phyloP scores from a whole-genome alignment of 2,329 filamentous ascomycete genomes.

The Trichoderma lentiforme region DNA sequence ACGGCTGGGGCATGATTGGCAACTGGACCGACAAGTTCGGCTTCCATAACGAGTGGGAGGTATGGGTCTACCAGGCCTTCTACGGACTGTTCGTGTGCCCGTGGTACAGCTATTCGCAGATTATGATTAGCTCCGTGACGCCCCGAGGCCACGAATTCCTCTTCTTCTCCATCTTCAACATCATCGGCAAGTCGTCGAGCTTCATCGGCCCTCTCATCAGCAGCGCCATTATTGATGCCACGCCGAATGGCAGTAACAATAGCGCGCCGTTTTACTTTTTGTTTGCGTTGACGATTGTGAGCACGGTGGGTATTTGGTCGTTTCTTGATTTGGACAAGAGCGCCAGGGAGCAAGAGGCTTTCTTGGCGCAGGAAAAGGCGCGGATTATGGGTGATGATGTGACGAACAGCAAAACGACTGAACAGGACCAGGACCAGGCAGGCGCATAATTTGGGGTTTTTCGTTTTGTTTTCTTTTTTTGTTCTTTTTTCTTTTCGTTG shows the following conservation, averaged over 20 bases:
- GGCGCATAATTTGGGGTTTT: background rate
- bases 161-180: conserved; percentile 67
- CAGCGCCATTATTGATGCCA: conserved; percentile 64
- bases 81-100: conserved; percentile 66
- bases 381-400: conserved; percentile 3
- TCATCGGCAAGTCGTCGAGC: conserved; percentile 64
- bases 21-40: conserved; percentile 45
- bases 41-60: conserved; percentile 45
- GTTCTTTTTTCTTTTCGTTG: background rate
- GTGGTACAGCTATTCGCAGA: conserved; percentile 69
- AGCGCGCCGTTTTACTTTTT: conserved; percentile 65
- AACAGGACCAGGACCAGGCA: background rate
- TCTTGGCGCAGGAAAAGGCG: conserved; percentile 40
- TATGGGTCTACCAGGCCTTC: conserved; percentile 49
- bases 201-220: conserved; percentile 69
- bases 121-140: conserved; percentile 68
- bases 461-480: background rate
- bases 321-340: conserved; percentile 62
- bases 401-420: background rate
- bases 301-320: conserved; percentile 49
- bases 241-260: conserved; percentile 49
- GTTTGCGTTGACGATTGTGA: conserved; percentile 55
- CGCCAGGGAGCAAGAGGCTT: conserved; percentile 54
- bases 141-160: conserved; percentile 66
- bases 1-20: conserved; percentile 47